phyloP scores from a whole-genome alignment of 257 asterid genomes.

The Leonotis leonurus region DNA sequence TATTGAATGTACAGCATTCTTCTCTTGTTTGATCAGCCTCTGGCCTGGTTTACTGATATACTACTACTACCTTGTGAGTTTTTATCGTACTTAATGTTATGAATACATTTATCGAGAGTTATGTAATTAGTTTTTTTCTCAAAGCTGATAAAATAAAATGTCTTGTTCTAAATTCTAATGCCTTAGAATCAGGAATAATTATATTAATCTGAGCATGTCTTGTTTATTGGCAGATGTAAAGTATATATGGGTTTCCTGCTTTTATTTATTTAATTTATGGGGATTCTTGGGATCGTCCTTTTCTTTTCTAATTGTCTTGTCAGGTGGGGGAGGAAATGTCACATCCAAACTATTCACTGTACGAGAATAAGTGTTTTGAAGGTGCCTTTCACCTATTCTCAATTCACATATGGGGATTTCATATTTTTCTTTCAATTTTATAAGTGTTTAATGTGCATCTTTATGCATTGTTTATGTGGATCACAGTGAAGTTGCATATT shows the following conservation, averaged over 20 bases:
- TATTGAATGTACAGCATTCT: not conserved
- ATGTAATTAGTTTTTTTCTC: not conserved
- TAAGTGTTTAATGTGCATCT: not conserved
- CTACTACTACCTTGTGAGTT: not conserved
- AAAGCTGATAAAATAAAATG: not conserved
- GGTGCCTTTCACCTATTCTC: not conserved
- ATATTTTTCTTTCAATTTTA: not conserved
- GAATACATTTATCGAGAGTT: not conserved
- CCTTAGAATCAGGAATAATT: not conserved
- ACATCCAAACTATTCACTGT: conserved; percentile 5
- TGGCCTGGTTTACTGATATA: not conserved
- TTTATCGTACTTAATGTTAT: not conserved
- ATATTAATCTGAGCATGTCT: not conserved
- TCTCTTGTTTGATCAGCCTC: not conserved
- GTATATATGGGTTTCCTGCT: not conserved
- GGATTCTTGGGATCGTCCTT: not conserved
- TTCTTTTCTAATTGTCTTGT: conserved; percentile 1
- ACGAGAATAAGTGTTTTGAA: conserved; percentile 14
- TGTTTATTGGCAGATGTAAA: no score
- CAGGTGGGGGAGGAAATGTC: conserved; percentile 11
- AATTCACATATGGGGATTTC: not conserved
- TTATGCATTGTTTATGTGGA: conserved; percentile 9
- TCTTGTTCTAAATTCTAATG: not conserved
- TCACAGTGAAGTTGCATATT: not conserved
- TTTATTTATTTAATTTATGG: not conserved